Evolutionary conservation across 2,329 filamentous ascomycete genomes (phyloP), one percentile per base, ranked within the genome.

Genomic region (Colletotrichum filicis): DNA sequence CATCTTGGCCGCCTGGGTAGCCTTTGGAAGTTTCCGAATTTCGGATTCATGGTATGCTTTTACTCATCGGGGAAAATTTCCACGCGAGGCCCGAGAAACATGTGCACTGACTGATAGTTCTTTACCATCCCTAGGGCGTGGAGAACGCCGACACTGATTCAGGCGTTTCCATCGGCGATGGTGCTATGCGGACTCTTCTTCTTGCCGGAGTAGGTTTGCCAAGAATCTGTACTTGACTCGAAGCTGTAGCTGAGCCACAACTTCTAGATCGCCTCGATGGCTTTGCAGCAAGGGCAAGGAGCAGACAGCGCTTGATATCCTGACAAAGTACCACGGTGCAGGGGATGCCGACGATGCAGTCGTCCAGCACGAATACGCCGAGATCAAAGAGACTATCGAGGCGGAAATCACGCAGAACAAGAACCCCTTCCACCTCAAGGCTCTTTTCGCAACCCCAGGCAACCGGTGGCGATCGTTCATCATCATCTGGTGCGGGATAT

Each of bases 261-360:
- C 14, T 3, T 6, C 16, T 14, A 73, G 71, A 42, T 73, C 71
- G n/a, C 71, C 66, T 8, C 60, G 71, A 19, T 73, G 71, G 71
- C 66, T 70, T 24, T 73, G 66, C 32, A 73, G 71, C 28, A 71
- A 70, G 35, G 71, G 71, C 66, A 70, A 14, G 24, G 66, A 73
- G 68, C 85, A 89, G 76, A 83, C 84, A 1, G 79, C 82, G 0
- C 85, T 88, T 28, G 88, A 89, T 2, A 83, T 89, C 22, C 85
- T 93, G 73, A 85, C 87, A 22, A 89, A 88, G 75, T 92, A 88
- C 76, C 91, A 91, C 75, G 89, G 87, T 16, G 86, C 92, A 63
- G 90, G 89, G 2, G 85, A 89, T 75, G 84, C 84, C 2, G 80
- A 82, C 60, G 86, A 85, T 0, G 84, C 86, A 0, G 83, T 90